Evolutionary conservation across 345 rosid species (phyloP).

Genomic region (Gossypium australe): DNA sequence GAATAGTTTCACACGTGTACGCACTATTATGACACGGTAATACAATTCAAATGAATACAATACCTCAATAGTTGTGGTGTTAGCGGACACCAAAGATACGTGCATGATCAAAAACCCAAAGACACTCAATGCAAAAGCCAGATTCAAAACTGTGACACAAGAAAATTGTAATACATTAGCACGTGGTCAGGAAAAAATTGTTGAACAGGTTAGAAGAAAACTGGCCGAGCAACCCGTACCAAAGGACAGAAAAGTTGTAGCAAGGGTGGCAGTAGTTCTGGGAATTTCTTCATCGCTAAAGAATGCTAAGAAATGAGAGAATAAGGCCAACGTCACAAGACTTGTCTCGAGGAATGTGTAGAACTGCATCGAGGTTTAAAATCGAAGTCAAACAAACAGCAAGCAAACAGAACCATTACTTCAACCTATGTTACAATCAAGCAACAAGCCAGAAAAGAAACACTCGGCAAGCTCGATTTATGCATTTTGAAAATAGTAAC

Average conservation of each 20-base stretch:
- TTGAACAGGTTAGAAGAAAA: background rate
- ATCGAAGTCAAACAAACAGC: constrained; percentile 1
- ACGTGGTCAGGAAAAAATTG: background rate
- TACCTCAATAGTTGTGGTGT: constrained; percentile 98
- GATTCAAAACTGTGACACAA: constrained; percentile 62
- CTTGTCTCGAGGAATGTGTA: constrained; percentile 95
- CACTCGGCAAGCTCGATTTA: background rate
- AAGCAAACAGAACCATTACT: background rate
- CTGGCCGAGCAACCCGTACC: constrained; percentile 38
- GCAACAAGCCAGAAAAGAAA: background rate
- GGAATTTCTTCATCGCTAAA: constrained; percentile 94
- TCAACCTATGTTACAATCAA: background rate
- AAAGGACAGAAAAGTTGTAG: constrained; percentile 92
- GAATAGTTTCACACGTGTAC: background rate
- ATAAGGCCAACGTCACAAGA: constrained; percentile 69
- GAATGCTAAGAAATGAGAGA: constrained; percentile 84
- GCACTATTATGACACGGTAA: background rate
- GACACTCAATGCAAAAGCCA: constrained; percentile 92
- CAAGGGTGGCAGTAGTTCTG: constrained; percentile 85
- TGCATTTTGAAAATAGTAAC: background rate
- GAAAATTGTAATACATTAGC: constrained; percentile 9
- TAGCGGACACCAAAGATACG: constrained; percentile 67
- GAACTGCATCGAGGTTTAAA: constrained; percentile 53
- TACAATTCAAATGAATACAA: background rate
- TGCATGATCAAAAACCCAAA: constrained; percentile 96